Conservation (phyloP, 768 basidiomycete species). For the Calocera cornea region DNA sequence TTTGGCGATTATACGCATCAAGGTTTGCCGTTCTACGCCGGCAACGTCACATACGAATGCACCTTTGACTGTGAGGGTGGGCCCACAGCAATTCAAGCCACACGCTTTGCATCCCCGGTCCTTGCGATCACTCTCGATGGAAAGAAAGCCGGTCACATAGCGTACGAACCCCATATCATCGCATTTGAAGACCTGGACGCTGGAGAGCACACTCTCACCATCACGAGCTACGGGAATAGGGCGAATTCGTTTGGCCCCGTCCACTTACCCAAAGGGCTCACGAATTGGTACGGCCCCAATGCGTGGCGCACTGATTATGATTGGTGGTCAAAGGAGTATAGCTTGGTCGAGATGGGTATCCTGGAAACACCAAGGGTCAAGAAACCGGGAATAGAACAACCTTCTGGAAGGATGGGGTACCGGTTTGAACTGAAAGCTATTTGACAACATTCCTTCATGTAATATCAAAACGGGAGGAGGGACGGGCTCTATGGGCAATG, state of each 20-base stretch:
- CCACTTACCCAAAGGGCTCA: constrained; percentile 16
- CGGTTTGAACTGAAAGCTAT: neutral
- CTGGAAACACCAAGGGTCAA: constrained; percentile 15
- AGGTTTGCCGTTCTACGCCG: constrained; percentile 18
- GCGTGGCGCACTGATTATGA: constrained; percentile 17
- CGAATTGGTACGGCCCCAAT: constrained; percentile 17
- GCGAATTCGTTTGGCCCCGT: constrained; percentile 18
- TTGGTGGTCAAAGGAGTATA: constrained; percentile 20
- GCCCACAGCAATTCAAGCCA: constrained; percentile 10
- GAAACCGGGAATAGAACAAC: constrained; percentile 13
- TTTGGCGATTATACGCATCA: constrained; percentile 18
- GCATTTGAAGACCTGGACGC: constrained; percentile 6
- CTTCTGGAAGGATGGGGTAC: neutral
- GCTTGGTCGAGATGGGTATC: constrained; percentile 14
- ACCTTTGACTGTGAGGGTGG: neutral
- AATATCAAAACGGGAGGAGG: neutral
- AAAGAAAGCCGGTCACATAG: constrained; percentile 6
- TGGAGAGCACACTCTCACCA: constrained; percentile 13
- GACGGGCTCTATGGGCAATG: neutral
- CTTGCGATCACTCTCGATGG: constrained; percentile 14
- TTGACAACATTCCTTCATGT: neutral
- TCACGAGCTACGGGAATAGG: constrained; percentile 18
- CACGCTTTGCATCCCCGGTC: constrained; percentile 15
- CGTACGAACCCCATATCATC: constrained; percentile 14
- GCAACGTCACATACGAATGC: constrained; percentile 17